A percentile compares a stretch with the other conserved stretches of the same genome.
Conservation (phyloP, 78 protist species). For the Dictyostelium capitatum region DNA sequence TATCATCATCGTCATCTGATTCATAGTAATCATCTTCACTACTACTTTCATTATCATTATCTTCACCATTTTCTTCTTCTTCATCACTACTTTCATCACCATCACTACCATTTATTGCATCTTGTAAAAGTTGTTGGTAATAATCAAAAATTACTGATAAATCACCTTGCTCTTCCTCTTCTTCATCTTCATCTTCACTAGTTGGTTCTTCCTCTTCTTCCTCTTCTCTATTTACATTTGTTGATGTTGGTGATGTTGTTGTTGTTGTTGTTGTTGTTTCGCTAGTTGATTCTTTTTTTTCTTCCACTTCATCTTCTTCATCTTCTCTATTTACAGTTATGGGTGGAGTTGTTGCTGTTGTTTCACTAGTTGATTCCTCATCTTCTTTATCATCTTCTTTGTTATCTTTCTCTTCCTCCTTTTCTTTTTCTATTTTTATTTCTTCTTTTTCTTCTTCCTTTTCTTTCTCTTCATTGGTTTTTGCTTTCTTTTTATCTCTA, state of each 20-base stretch:
- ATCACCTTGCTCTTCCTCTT: not conserved
- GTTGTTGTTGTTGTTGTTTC: not conserved
- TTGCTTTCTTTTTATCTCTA: not conserved
- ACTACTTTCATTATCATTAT: conserved; percentile 4
- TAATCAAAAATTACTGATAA: conserved; percentile 17
- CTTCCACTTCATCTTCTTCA: not conserved
- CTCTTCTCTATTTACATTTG: not conserved
- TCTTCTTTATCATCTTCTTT: not conserved
- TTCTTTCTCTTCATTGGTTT: not conserved
- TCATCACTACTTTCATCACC: not conserved
- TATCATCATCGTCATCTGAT: not conserved
- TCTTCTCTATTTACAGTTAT: not conserved
- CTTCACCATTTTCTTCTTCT: conserved; percentile 24
- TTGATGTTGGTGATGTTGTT: too few species aligned
- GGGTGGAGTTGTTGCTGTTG: too few species aligned
- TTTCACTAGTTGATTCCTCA: not conserved
- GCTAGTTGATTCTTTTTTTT: not conserved
- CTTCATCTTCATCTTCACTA: not conserved
- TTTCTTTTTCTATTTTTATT: not conserved
- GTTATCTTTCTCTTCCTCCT: not conserved
- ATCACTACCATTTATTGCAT: not conserved
- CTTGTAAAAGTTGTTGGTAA: conserved; percentile 14
- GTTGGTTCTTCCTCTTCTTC: not conserved
- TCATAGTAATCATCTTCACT: not conserved
- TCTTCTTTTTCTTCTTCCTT: not conserved